phyloP scores from a whole-genome alignment of 2,329 filamentous ascomycete genomes.

The Cladosporium oxysporum region DNA sequence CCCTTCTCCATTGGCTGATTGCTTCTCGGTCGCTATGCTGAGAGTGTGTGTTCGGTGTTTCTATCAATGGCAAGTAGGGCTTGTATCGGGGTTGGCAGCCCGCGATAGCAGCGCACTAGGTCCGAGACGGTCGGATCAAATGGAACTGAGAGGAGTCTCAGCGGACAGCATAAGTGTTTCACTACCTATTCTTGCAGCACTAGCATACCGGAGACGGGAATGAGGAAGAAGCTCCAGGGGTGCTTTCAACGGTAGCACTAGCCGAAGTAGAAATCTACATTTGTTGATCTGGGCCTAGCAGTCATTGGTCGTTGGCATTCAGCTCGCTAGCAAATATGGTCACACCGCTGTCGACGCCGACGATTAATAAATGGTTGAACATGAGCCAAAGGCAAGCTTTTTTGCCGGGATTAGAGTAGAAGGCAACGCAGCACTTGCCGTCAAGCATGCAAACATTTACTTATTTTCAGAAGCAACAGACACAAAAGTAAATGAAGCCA shows the following conservation, averaged over 20 bases:
- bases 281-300: not conserved
- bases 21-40: not conserved
- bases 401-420: not conserved
- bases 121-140: not conserved
- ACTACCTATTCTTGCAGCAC: not conserved
- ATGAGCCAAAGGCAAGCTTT: too few species aligned
- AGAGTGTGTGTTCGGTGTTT: not conserved
- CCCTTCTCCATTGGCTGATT: slow-evolving; percentile 4
- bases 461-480: not conserved
- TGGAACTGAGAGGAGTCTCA: not conserved
- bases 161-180: not conserved
- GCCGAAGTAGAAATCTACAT: not conserved
- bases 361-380: too few species aligned
- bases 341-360: not conserved
- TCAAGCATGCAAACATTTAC: not conserved
- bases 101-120: not conserved
- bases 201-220: not conserved
- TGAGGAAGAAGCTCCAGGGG: not conserved
- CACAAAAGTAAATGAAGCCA: not conserved
- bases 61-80: not conserved
- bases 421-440: not conserved
- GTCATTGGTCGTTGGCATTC: not conserved
- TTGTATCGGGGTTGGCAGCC: not conserved
- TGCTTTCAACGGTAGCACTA: not conserved
- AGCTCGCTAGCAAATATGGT: not conserved